phyloP scores from a whole-genome alignment of 2,329 filamentous ascomycete genomes.

The Plenodomus lindquistii region DNA sequence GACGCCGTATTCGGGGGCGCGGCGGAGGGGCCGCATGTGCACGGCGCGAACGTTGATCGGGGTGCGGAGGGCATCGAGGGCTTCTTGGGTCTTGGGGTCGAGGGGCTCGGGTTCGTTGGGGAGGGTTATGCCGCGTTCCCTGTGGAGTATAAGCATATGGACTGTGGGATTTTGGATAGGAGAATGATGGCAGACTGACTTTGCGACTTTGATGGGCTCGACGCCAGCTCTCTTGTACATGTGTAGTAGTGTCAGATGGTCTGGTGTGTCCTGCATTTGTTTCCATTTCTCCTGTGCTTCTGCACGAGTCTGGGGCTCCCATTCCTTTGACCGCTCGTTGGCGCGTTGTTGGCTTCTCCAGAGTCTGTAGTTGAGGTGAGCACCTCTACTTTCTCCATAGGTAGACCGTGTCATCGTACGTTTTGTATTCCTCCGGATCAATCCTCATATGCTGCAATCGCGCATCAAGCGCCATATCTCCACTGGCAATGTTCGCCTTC shows the following conservation, averaged over 20 bases:
- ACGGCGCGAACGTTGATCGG: constrained; percentile 83
- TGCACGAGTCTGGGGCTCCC: constrained; percentile 36
- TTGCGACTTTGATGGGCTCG: constrained; percentile 41
- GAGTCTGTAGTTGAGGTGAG: constrained; percentile 26
- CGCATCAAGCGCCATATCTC: constrained; percentile 29
- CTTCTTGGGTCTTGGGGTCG: constrained; percentile 32
- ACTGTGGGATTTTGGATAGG: not conserved
- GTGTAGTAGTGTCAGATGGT: constrained; percentile 33
- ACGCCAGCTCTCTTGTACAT: constrained; percentile 39
- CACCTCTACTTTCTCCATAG: not conserved
- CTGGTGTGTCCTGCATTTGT: constrained; percentile 34
- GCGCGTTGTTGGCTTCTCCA: constrained; percentile 30
- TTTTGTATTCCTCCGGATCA: constrained; percentile 33
- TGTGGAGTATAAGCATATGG: constrained; percentile 7
- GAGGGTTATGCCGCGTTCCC: constrained; percentile 37
- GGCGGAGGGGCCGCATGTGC: constrained; percentile 82
- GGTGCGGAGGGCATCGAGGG: constrained; percentile 37
- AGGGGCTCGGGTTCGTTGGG: constrained; percentile 36
- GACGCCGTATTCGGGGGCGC: constrained; percentile 72
- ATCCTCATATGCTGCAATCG: constrained; percentile 33
- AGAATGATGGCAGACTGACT: constrained; percentile 22
- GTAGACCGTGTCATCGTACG: too few species aligned
- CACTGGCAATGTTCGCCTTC: constrained; percentile 23
- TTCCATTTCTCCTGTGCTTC: constrained; percentile 36
- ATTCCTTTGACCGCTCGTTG: constrained; percentile 18